These are phyloP conservation scores for Dinochytrium kinnereticum DNA, from an alignment of 371 early-diverging fungal species.

Conservation along the genomic window DNA sequence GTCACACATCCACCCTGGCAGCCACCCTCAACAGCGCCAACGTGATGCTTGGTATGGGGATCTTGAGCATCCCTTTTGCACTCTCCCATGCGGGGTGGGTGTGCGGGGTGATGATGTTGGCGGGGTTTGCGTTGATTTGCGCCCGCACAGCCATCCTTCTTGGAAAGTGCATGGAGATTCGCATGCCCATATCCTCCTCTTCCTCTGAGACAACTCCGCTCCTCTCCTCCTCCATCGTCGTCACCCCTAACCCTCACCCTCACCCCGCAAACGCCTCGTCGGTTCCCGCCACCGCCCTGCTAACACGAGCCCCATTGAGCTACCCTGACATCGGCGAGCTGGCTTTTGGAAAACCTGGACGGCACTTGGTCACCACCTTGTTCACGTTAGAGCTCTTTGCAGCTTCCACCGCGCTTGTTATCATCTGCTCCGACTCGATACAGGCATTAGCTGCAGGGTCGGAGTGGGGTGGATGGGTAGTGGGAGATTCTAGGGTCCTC, in stretches of 20 bases:
- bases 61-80: slow-evolving; percentile 57
- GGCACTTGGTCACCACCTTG: slow-evolving; percentile 49
- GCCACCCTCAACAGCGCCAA: slow-evolving; percentile 32
- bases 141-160: slow-evolving; percentile 71
- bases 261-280: background rate
- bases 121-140: slow-evolving; percentile 61
- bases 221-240: slow-evolving; percentile 8
- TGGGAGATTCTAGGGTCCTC: slow-evolving; percentile 31
- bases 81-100: slow-evolving; percentile 70
- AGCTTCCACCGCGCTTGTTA: slow-evolving; percentile 61
- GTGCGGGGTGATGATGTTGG: slow-evolving; percentile 62
- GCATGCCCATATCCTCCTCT: slow-evolving; percentile 5
- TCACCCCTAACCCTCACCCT: slow-evolving; percentile 11
- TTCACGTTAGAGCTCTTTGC: slow-evolving; percentile 72
- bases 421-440: slow-evolving; percentile 62
- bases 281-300: slow-evolving; percentile 11
- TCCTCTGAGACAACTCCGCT: slow-evolving; percentile 19
- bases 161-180: slow-evolving; percentile 61
- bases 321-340: slow-evolving; percentile 73
- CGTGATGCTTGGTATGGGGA: slow-evolving; percentile 40
- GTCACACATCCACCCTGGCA: background rate
- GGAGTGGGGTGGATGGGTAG: background rate
- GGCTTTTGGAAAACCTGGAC: slow-evolving; percentile 70
- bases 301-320: slow-evolving; percentile 30
- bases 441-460: slow-evolving; percentile 47